Conservation (phyloP, 495 filamentous ascomycete species). For the Penicillium turbatum region DNA sequence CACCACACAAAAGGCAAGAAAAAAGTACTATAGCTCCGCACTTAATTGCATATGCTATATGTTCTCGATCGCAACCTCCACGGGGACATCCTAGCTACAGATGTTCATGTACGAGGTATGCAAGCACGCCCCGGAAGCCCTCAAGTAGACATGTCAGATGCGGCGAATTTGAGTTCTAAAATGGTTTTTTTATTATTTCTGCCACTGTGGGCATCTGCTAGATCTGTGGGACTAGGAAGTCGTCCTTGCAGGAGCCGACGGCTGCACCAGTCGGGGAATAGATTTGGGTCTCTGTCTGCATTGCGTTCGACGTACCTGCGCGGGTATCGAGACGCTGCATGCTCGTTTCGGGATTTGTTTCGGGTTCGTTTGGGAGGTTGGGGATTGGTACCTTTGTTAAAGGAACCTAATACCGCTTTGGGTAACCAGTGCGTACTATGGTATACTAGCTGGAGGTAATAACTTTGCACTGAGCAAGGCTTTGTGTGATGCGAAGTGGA, state of each 20-base stretch:
- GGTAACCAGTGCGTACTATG: not conserved
- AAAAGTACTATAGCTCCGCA: not conserved
- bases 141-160: slow-evolving; percentile 26
- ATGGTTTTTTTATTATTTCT: slow-evolving; percentile 12
- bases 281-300: not conserved
- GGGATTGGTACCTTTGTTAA: slow-evolving; percentile 7
- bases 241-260: slow-evolving; percentile 25
- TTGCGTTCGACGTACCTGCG: not conserved
- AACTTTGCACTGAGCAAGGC: no score
- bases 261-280: slow-evolving; percentile 21
- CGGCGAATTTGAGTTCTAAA: slow-evolving; percentile 26
- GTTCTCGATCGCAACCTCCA: slow-evolving; percentile 17
- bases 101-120: slow-evolving; percentile 1
- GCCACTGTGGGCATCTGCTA: slow-evolving; percentile 9
- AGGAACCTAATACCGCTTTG: not conserved
- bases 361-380: not conserved
- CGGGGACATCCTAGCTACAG: slow-evolving; percentile 6
- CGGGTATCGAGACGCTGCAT: not conserved
- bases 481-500: not conserved
- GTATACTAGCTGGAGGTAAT: no score
- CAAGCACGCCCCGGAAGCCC: slow-evolving; percentile 8
- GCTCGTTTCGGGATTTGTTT: not conserved
- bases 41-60: not conserved
- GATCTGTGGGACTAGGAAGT: slow-evolving; percentile 18
- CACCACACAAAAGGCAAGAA: not conserved